Conservation (phyloP, 2,329 filamentous ascomycete species). For the Fonsecaea multimorphosa region DNA sequence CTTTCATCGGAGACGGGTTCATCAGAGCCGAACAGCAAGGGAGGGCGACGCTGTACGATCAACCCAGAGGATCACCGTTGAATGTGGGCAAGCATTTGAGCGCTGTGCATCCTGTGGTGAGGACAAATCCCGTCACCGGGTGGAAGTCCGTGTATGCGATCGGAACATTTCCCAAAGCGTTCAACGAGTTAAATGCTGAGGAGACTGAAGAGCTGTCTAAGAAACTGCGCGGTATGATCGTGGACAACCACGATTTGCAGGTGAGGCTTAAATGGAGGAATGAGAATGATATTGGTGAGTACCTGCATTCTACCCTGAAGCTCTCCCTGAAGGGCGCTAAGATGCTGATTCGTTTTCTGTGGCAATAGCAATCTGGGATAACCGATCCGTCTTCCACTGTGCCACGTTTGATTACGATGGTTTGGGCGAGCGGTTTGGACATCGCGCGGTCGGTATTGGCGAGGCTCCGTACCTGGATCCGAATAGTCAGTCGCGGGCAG, state of each 20-base stretch:
- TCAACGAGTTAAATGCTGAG: constrained; percentile 53
- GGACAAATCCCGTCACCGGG: constrained; percentile 68
- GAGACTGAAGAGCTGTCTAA: constrained; percentile 53
- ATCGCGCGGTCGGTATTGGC: constrained; percentile 45
- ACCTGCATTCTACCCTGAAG: too few relatives aligned
- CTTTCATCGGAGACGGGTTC: constrained; percentile 59
- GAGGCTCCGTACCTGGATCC: constrained; percentile 46
- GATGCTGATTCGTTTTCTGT: not conserved
- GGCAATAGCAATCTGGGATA: constrained; percentile 45
- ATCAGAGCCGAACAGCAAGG: constrained; percentile 51
- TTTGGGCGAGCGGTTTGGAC: constrained; percentile 42
- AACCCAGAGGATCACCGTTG: constrained; percentile 58
- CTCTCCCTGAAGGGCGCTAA: too few relatives aligned
- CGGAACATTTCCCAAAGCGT: constrained; percentile 49
- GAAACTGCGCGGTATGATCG: constrained; percentile 51
- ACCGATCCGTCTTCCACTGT: constrained; percentile 43
- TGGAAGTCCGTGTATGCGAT: constrained; percentile 64
- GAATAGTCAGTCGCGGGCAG: constrained; percentile 39
- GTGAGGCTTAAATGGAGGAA: constrained; percentile 58
- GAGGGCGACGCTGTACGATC: constrained; percentile 47
- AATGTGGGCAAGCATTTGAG: constrained; percentile 61
- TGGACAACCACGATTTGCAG: constrained; percentile 59
- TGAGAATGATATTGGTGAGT: constrained; percentile 53
- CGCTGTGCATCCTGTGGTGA: constrained; percentile 62
- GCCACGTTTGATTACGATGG: constrained; percentile 46